phyloP scores from a whole-genome alignment of 441 rosid genomes.

The Geranium incanum region DNA sequence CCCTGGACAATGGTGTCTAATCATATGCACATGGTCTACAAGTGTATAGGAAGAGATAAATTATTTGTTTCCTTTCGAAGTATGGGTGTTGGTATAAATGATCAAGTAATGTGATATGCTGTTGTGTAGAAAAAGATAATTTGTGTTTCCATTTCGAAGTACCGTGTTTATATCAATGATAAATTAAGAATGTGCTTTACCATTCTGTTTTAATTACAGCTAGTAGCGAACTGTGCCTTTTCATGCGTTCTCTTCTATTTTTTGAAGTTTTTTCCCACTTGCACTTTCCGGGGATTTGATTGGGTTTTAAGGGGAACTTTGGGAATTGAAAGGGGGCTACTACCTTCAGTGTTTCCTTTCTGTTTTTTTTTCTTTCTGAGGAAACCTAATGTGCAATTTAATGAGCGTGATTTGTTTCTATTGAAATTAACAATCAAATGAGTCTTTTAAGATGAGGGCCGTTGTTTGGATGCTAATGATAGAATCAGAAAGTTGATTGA shows the following conservation, averaged over 20 bases:
- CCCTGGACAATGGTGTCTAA: neutral
- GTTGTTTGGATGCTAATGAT: constrained; percentile 7
- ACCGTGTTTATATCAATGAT: neutral
- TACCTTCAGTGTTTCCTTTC: neutral
- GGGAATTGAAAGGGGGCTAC: neutral
- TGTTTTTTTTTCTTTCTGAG: neutral
- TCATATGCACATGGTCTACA: neutral
- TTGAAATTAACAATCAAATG: neutral
- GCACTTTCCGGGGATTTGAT: neutral
- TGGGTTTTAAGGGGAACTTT: neutral
- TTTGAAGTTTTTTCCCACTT: neutral
- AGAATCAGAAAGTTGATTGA: neutral
- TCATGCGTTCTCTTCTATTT: neutral
- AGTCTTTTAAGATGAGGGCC: neutral
- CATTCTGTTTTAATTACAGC: neutral
- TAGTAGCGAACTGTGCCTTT: neutral
- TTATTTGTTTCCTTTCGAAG: neutral
- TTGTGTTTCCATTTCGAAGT: neutral
- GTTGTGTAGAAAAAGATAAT: neutral
- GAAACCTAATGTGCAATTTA: neutral
- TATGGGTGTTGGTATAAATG: neutral
- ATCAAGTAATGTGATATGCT: neutral
- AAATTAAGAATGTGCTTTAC: neutral
- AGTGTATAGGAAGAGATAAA: neutral
- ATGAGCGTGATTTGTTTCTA: neutral